These are phyloP conservation scores for Pichia californica DNA, from an alignment of 805 yeast genomes.

Conservation along the genomic window DNA sequence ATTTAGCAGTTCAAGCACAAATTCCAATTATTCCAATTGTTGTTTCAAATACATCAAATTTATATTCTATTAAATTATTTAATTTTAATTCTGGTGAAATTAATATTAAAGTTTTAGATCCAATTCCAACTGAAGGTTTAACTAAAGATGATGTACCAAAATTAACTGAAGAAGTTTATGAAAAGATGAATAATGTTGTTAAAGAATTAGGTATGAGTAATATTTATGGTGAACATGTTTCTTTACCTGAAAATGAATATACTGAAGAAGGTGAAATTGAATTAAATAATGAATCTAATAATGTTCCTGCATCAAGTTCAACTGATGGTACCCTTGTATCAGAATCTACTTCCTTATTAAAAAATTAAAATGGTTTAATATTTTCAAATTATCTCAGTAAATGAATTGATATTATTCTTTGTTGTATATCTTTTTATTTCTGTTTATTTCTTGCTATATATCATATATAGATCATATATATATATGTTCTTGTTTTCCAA, in stretches of 20 bases:
- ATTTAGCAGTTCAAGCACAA: constrained; percentile 86
- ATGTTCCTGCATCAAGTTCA: neutral
- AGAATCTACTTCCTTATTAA: too few relatives aligned
- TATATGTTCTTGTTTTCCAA: too few relatives aligned
- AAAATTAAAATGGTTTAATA: too few relatives aligned
- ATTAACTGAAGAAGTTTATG: constrained; percentile 51
- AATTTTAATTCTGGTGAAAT: constrained; percentile 77
- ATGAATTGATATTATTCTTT: too few relatives aligned
- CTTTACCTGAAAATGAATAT: neutral
- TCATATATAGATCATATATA: too few relatives aligned
- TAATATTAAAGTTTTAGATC: constrained; percentile 71
- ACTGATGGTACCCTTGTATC: neutral
- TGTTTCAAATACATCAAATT: constrained; percentile 74
- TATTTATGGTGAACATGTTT: constrained; percentile 19
- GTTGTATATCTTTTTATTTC: too few relatives aligned
- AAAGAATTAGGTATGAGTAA: constrained; percentile 39
- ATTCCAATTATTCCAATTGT: constrained; percentile 88
- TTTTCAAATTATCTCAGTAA: too few relatives aligned
- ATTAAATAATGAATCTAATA: constrained; percentile 4
- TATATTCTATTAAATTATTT: constrained; percentile 54
- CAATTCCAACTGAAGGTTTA: constrained; percentile 64
- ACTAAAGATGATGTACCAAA: constrained; percentile 64
- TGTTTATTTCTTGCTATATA: too few relatives aligned
- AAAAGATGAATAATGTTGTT: constrained; percentile 44
- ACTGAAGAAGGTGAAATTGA: neutral